Percentiles rank a stretch among this genome's conserved stretches.
These are phyloP conservation scores for Euphorbia pulcherrima DNA, from an alignment of 345 rosid species.

Conservation along the genomic window DNA sequence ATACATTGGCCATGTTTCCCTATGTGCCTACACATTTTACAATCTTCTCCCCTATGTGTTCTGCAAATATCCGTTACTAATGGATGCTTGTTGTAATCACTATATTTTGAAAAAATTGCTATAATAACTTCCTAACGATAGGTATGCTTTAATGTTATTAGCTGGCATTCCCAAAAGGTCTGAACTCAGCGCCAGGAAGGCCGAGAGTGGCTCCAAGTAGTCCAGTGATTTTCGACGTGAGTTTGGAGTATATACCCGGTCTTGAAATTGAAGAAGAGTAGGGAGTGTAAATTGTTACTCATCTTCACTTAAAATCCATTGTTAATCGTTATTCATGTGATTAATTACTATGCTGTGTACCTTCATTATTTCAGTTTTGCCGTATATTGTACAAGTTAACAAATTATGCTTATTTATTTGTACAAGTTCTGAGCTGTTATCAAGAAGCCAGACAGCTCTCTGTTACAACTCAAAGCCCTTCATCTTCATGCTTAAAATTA, in stretches of 20 bases:
- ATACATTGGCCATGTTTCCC: background rate
- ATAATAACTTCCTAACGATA: background rate
- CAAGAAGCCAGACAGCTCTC: background rate
- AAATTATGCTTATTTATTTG: background rate
- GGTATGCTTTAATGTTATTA: slow-evolving; percentile 17
- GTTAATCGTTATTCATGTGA: background rate
- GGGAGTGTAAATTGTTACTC: background rate
- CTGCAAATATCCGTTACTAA: background rate
- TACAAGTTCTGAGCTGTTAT: background rate
- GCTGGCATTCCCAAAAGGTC: slow-evolving; percentile 95
- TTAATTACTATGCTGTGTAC: background rate
- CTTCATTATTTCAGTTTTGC: slow-evolving; percentile 5
- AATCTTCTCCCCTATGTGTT: background rate
- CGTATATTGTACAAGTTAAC: slow-evolving; percentile 1
- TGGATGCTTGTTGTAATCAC: background rate
- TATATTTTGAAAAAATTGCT: background rate
- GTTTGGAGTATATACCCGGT: slow-evolving; percentile 89
- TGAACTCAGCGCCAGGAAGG: slow-evolving; percentile 88
- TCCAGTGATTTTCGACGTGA: slow-evolving; percentile 82
- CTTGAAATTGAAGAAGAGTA: slow-evolving; percentile 65
- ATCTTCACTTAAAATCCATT: background rate
- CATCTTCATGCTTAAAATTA: too few relatives aligned
- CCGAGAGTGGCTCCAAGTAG: slow-evolving; percentile 92
- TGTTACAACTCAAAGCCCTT: background rate
- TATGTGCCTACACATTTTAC: too few relatives aligned